A percentile compares a stretch with the other conserved stretches of the same genome.
Conservation (phyloP, 352 stramenopile species). For the Pythium sukuiense region DNA sequence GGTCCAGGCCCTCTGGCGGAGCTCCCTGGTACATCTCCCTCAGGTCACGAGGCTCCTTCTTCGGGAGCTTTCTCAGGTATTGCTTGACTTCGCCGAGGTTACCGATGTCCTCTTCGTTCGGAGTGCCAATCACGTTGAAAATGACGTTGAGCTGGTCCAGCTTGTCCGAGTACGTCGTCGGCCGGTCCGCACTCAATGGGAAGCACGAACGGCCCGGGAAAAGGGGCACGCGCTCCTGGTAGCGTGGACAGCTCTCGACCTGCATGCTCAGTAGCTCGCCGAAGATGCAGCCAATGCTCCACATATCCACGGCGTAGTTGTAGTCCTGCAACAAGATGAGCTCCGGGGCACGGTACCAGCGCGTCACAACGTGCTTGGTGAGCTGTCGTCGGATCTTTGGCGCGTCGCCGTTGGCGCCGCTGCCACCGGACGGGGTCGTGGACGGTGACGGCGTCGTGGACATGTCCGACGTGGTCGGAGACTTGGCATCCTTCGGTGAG, state of each 20-base stretch:
- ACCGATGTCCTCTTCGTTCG: slow-evolving; percentile 87
- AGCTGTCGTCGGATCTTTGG: slow-evolving; percentile 89
- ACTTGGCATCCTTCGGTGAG: slow-evolving; percentile 79
- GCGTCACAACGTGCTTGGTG: slow-evolving; percentile 98
- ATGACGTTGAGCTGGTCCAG: slow-evolving; percentile 95
- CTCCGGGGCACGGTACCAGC: slow-evolving; percentile 97
- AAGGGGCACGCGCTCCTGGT: slow-evolving; percentile 82
- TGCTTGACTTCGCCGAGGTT: slow-evolving; percentile 82
- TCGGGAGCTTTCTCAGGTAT: slow-evolving; percentile 83
- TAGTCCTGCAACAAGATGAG: slow-evolving; percentile 97
- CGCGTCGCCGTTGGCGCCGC: slow-evolving; percentile 35
- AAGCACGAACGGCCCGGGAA: slow-evolving; percentile 88
- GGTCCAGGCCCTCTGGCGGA: slow-evolving; percentile 73
- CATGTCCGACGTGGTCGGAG: slow-evolving; percentile 71
- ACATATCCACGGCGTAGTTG: slow-evolving; percentile 98
- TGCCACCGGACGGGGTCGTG: slow-evolving; percentile 64
- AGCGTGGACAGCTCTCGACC: slow-evolving; percentile 81
- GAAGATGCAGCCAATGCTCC: slow-evolving; percentile 97
- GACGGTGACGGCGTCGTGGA: slow-evolving; percentile 60
- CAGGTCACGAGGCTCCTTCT: slow-evolving; percentile 77
- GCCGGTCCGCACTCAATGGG: slow-evolving; percentile 77
- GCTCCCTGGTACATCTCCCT: slow-evolving; percentile 85
- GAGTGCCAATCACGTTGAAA: slow-evolving; percentile 95
- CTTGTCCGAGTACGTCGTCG: slow-evolving; percentile 86
- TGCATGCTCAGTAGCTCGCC: slow-evolving; percentile 88